Base-by-base conservation (phyloP, 805 yeast species). In the Yarrowia alimentaria region DNA sequence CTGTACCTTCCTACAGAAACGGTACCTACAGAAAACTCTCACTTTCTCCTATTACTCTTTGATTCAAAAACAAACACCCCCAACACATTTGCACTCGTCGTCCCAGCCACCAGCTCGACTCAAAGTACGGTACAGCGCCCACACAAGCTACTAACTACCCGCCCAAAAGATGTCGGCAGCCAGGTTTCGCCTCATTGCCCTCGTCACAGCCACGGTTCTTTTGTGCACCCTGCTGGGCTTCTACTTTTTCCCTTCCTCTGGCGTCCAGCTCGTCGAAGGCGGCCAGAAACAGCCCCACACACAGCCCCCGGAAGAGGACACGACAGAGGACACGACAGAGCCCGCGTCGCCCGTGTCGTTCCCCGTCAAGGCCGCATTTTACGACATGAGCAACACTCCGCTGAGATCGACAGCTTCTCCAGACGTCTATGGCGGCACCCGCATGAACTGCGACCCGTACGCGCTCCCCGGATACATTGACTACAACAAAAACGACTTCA, bases 361-460 rank as follows among this genome's bases (percentile, higher is more conserved):
- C 5, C 28, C 37, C 16, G 35, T 43, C 22, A 43, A 43, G 35
- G 50, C 35, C 7, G 37, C 35, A 2, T 30, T 20, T 13, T 30
- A 43, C 21, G 37, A 30, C 22, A 30, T 43, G 19, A 12, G 22
- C 3, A 31, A 43, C 18, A 14, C 35, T 5, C 37, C 50, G 2
- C 17, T 14, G 12, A 20, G 22, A 16, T 43, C 50, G 4, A 9
- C 50, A 6, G 11, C 28, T 3, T 22, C 50, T 21, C 37, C 50
- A 18, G 47, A 40, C 25, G 33, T 40, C 16, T 40, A 7, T 19
- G 18, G n/a, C 10, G 47, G 47, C n/a, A 40, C 33, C 12, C 25
- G 47, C 25, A 33, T 40, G 24, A 43, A 31, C 50, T 48, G 52
- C 10, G 50, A 48, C 33, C 52, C 52, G 7, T 48, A 48, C n/a